phyloP scores from a whole-genome alignment of 495 filamentous ascomycete genomes.

The Penicillium paxilli region DNA sequence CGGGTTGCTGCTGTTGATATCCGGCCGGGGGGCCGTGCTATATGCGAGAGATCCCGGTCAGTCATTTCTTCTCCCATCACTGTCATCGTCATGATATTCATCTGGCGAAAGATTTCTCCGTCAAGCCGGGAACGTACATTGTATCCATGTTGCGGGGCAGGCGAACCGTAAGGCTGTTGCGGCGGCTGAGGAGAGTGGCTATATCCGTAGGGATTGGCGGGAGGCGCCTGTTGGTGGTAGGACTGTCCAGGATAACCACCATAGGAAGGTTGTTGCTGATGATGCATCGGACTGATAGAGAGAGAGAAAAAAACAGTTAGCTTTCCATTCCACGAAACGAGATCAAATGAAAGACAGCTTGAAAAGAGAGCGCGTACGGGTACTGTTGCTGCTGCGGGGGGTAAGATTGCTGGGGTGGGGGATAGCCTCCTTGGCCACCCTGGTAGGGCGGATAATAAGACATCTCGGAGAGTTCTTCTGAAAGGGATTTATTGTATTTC shows the following conservation, averaged over 20 bases:
- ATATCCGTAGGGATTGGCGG: constrained; percentile 47
- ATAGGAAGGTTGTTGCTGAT: constrained; percentile 38
- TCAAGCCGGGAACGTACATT: constrained; percentile 28
- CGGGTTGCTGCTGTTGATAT: constrained; percentile 40
- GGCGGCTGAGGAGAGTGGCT: constrained; percentile 43
- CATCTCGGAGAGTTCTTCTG: constrained; percentile 27
- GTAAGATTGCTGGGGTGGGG: constrained; percentile 42
- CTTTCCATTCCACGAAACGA: neutral
- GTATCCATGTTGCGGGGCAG: constrained; percentile 45
- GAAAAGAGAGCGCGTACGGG: constrained; percentile 38
- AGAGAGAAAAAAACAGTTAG: constrained; percentile 3
- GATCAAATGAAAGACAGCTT: constrained; percentile 9
- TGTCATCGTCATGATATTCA: neutral
- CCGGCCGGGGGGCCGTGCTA: constrained; percentile 26
- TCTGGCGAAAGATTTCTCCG: neutral
- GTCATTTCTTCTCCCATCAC: neutral
- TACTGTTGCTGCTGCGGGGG: constrained; percentile 36
- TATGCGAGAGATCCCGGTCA: neutral
- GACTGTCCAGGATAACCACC: constrained; percentile 50
- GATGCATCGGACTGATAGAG: constrained; percentile 31
- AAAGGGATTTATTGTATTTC: too few species aligned
- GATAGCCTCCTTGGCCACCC: constrained; percentile 46
- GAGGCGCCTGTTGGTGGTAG: constrained; percentile 42
- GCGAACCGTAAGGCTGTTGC: constrained; percentile 39
- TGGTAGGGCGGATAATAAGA: constrained; percentile 54